phyloP scores from a whole-genome alignment of 2,329 filamentous ascomycete genomes.

The Diaporthe sp. region DNA sequence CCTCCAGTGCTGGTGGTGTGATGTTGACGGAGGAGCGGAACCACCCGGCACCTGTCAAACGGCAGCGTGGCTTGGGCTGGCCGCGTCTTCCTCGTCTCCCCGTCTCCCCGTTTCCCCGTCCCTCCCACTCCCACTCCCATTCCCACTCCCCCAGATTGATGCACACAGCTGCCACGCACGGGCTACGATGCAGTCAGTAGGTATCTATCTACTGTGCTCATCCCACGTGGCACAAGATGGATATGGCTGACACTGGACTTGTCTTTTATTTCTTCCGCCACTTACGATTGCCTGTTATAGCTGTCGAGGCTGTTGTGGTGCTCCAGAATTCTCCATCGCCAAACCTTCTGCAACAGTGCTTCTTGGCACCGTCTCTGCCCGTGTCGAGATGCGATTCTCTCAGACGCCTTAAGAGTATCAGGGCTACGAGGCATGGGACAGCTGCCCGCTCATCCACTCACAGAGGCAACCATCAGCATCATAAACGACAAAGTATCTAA shows the following conservation, averaged over 20 bases:
- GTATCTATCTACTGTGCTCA: background rate
- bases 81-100: conserved; percentile 4
- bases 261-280: background rate
- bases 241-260: background rate
- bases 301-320: background rate
- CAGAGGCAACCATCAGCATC: background rate
- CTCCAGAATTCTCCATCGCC: background rate
- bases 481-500: background rate
- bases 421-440: background rate
- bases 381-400: background rate
- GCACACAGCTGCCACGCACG: background rate
- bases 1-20: background rate
- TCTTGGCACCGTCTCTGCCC: background rate
- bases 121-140: background rate
- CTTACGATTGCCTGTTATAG: background rate
- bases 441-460: background rate
- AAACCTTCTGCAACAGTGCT: background rate
- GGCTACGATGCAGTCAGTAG: background rate
- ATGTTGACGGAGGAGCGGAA: conserved; percentile 17
- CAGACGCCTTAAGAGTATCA: background rate
- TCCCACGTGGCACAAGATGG: conserved; percentile 16
- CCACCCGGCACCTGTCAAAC: conserved; percentile 18
- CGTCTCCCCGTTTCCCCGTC: background rate
- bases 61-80: conserved; percentile 2
- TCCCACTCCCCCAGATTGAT: background rate